phyloP scores from a whole-genome alignment of 768 basidiomycete genomes.

The Pleurotus ostreatus region DNA sequence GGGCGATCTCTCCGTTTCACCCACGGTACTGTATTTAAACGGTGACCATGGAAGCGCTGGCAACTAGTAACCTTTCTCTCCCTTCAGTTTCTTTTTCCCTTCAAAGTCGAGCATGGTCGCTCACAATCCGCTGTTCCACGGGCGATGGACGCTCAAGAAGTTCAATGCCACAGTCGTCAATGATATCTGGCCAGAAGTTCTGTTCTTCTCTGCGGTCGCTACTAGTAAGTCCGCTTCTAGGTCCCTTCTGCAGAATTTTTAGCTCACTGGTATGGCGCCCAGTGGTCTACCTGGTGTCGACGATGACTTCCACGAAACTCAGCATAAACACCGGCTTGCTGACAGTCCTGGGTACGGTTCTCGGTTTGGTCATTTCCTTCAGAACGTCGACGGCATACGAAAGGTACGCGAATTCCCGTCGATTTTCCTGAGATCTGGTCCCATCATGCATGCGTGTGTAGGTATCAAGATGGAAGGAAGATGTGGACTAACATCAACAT shows the following conservation, averaged over 20 bases:
- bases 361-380: slow-evolving; percentile 70
- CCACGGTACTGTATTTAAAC: background rate
- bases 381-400: slow-evolving; percentile 71
- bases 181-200: slow-evolving; percentile 61
- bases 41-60: background rate
- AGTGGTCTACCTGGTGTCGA: slow-evolving; percentile 59
- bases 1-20: background rate
- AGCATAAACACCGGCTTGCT: slow-evolving; percentile 51
- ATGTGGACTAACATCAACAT: slow-evolving; percentile 64
- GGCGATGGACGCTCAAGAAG: slow-evolving; percentile 43
- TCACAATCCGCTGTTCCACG: slow-evolving; percentile 41
- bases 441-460: slow-evolving; percentile 15
- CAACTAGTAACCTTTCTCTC: background rate
- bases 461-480: slow-evolving; percentile 67
- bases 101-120: slow-evolving; percentile 31
- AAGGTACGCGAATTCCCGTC: slow-evolving; percentile 33
- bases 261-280: slow-evolving; percentile 9
- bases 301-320: slow-evolving; percentile 44
- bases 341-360: slow-evolving; percentile 70
- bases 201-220: slow-evolving; percentile 59
- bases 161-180: slow-evolving; percentile 59
- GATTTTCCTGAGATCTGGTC: background rate
- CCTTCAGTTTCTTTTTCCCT: background rate
- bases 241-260: no score
- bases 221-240: slow-evolving; percentile 34